Evolutionary conservation across 306 rosid genomes (phyloP), one percentile per base, ranked within the genome.

Genomic region (Dryas drummondii): DNA sequence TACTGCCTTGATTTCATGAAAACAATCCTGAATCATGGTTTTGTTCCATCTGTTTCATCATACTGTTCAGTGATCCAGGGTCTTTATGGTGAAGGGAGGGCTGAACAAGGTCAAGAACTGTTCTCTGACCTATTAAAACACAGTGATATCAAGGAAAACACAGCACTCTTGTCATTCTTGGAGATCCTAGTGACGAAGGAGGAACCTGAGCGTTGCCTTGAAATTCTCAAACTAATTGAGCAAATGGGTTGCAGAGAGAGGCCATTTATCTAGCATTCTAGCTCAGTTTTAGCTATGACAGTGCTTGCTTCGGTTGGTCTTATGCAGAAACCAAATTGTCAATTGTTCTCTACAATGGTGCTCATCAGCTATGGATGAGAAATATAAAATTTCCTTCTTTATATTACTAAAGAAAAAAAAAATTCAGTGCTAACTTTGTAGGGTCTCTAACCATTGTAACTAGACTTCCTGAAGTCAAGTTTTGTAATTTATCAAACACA

Each of bases 171-270:
- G 9, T 57, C 72, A 26, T 68, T 4, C 22, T 14, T 68, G 52
- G 58, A 68, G 26, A 45, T 68, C 72, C 19, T 68, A 27, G 19
- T 68, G 14, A 47, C 48, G 57, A 27, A 68, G 48, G 72, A 49
- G 72, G 42, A 26, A 49, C 40, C 72, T 49, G 58, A 49, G 55
- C 44, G 26, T 13, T 68, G 72, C 45, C 72, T 68, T 6, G 57
- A 26, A 16, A 46, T 68, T 46, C 58, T 68, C n/a, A 48, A 68
- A 27, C 42, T 50, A 74, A 76, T 67, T 60, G 66, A 60, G 66
- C 45, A 60, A 32, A 32, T 60, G 66, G 66, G 66, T 32, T 60
- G 66, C 66, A 32, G 17, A 60, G 17, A 32, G 17, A 27, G 45
- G 46, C 66, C 66, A 12, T 4, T 60, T 13, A 27, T 60, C 66